Percentiles rank a stretch among this genome's conserved stretches.
phyloP scores from a whole-genome alignment of 768 basidiomycete genomes.

The Lepiota brunneoincarnata region DNA sequence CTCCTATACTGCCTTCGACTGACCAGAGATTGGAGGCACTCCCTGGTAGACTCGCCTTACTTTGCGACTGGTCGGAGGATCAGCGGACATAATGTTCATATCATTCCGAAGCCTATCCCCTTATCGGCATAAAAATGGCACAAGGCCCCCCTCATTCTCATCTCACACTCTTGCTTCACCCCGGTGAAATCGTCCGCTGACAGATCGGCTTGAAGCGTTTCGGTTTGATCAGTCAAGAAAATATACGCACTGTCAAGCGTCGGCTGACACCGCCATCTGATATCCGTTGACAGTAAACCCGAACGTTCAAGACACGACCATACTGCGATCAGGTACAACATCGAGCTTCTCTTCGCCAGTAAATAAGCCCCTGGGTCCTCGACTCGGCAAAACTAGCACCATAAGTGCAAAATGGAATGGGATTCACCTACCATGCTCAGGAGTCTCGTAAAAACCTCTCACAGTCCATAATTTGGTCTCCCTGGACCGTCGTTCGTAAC shows the following conservation, averaged over 20 bases:
- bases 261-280: not conserved
- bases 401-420: not conserved
- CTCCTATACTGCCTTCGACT: too few relatives aligned
- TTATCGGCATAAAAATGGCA: not conserved
- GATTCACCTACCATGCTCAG: not conserved
- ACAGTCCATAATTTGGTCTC: not conserved
- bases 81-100: not conserved
- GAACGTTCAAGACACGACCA: slow-evolving; percentile 1
- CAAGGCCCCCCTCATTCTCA: not conserved
- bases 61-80: not conserved
- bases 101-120: not conserved
- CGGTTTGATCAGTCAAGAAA: not conserved
- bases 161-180: not conserved
- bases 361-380: not conserved
- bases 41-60: not conserved
- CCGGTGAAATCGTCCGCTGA: not conserved
- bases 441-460: not conserved
- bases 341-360: not conserved
- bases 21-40: too few relatives aligned
- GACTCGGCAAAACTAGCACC: not conserved
- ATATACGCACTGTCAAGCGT: not conserved
- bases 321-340: slow-evolving; percentile 7
- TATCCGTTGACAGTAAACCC: slow-evolving; percentile 7
- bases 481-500: not conserved
- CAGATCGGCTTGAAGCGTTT: not conserved